Base-by-base conservation (phyloP, 192 early-diverging fungal genomes). In the Linderina pennispora region DNA sequence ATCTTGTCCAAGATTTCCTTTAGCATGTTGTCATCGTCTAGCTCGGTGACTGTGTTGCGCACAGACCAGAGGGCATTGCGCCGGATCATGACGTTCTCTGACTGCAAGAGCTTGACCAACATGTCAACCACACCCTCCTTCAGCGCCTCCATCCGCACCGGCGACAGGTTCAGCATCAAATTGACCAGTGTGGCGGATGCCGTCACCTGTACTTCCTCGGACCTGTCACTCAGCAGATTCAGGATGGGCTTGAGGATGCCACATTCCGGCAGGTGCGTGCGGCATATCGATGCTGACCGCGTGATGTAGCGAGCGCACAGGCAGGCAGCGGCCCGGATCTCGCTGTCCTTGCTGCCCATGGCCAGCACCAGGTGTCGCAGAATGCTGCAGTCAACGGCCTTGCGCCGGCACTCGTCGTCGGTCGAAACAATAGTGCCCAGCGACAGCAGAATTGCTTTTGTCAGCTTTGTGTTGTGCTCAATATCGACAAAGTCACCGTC, bases 251-350 rank as follows among this genome's bases (percentile, higher is more conserved):
- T 39, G 17, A 71, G 52, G 16, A 71, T 20, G 3, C 67, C 67
- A 48, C 60, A 59, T 16, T 71, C 67, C 3, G 67, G 51, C 7
- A 62, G 58, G 17, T 71, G 55, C 11, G 67, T 71, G 19, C 67
- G 67, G 44, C 67, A 71, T n/a, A 71, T 55, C n/a, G 60, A 53
- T 51, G 63, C 67, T 8, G 67, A 71, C 9, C 67, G 60, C 19
- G 55, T 56, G 36, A 71, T 71, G 39, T 71, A 71, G 23, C 62
- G 60, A 3, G 60, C 49, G 45, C 67, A 71, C 45, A 71, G 51
- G 28, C 67, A 71, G 9, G 67, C 67, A 0, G 67, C 67, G 3
- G 67, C 50, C 28, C 58, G 53, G 36, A 71, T 40, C 9, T 55
- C 55, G 23, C 40, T 34, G 51, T 62, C 60, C 13, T 14, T 18